Percentiles rank a stretch among this genome's conserved stretches.
Evolutionary conservation across 495 filamentous ascomycete species (phyloP).

Genomic region (Aspergillus sparsus): DNA sequence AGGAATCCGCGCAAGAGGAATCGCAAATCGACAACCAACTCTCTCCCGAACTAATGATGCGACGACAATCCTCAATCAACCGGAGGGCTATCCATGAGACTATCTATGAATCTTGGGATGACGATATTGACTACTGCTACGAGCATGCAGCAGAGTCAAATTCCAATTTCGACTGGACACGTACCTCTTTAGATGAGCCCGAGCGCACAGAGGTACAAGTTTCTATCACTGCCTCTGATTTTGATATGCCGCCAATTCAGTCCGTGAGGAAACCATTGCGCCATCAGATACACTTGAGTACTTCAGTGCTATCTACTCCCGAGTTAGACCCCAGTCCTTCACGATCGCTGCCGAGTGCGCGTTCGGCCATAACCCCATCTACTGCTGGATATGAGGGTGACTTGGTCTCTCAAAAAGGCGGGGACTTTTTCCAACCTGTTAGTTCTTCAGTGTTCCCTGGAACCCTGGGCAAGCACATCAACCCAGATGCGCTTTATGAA

Average conservation of each 20-base stretch:
- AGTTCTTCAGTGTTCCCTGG: slow-evolving; percentile 34
- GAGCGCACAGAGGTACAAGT: slow-evolving; percentile 25
- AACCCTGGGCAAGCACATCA: slow-evolving; percentile 36
- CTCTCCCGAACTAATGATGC: slow-evolving; percentile 1
- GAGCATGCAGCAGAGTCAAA: slow-evolving; percentile 87
- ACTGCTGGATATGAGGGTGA: slow-evolving; percentile 35
- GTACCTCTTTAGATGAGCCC: slow-evolving; percentile 42
- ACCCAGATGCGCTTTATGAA: slow-evolving; percentile 50
- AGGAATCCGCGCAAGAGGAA: slow-evolving; percentile 4
- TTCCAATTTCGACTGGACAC: slow-evolving; percentile 87
- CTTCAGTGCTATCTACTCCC: slow-evolving; percentile 37
- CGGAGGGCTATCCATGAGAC: slow-evolving; percentile 24
- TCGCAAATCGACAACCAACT: slow-evolving; percentile 5
- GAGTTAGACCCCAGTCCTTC: slow-evolving; percentile 44
- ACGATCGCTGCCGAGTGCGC: slow-evolving; percentile 37
- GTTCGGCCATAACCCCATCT: slow-evolving; percentile 39
- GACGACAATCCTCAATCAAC: slow-evolving; percentile 17
- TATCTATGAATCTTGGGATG: slow-evolving; percentile 77
- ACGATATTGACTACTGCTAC: slow-evolving; percentile 93
- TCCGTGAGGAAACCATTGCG: slow-evolving; percentile 4
- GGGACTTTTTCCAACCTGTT: slow-evolving; percentile 44
- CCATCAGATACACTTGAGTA: slow-evolving; percentile 31
- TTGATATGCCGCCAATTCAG: slow-evolving; percentile 4
- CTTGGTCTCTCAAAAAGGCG: slow-evolving; percentile 24
- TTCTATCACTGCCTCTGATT: slow-evolving; percentile 17